A percentile compares a stretch with the other conserved stretches of the same genome.
Conservation (phyloP, 2,329 filamentous ascomycete species). For the Xylariaceae sp. region DNA sequence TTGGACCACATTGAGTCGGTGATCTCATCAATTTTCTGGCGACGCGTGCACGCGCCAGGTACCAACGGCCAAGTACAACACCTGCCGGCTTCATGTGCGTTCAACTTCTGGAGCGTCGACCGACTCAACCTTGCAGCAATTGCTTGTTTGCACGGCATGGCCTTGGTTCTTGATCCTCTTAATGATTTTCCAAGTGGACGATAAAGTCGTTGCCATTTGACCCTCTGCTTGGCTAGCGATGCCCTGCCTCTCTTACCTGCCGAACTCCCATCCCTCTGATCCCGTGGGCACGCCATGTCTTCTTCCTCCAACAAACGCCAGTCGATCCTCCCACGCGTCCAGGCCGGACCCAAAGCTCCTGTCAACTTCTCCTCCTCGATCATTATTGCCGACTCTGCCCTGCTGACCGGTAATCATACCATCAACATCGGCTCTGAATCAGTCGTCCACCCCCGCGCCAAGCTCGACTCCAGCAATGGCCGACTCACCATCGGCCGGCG, state of each 20-base stretch:
- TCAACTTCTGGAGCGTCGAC: too few species aligned
- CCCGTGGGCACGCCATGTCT: slow-evolving; percentile 33
- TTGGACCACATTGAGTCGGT: slow-evolving; percentile 13
- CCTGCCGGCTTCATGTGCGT: too few species aligned
- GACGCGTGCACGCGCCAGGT: too few species aligned
- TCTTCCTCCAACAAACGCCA: slow-evolving; percentile 41
- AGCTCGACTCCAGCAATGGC: slow-evolving; percentile 69
- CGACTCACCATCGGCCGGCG: slow-evolving; percentile 74
- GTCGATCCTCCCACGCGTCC: slow-evolving; percentile 47
- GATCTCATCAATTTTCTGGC: too few species aligned
- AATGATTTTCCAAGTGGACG: too few species aligned
- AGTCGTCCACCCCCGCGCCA: slow-evolving; percentile 78
- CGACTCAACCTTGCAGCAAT: too few species aligned
- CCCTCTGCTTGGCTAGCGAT: not conserved
- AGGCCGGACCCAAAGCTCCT: slow-evolving; percentile 51
- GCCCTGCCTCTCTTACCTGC: too few species aligned
- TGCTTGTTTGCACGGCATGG: too few species aligned
- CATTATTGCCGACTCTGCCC: slow-evolving; percentile 54
- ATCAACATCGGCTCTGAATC: slow-evolving; percentile 72
- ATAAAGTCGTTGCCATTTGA: too few species aligned
- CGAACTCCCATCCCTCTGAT: too few species aligned
- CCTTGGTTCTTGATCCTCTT: too few species aligned
- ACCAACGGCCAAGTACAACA: too few species aligned
- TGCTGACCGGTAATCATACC: slow-evolving; percentile 62
- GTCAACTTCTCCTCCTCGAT: slow-evolving; percentile 54